Evolutionary conservation across 257 asterid genomes (phyloP).

Genomic region (Solanum pimpinellifolium): DNA sequence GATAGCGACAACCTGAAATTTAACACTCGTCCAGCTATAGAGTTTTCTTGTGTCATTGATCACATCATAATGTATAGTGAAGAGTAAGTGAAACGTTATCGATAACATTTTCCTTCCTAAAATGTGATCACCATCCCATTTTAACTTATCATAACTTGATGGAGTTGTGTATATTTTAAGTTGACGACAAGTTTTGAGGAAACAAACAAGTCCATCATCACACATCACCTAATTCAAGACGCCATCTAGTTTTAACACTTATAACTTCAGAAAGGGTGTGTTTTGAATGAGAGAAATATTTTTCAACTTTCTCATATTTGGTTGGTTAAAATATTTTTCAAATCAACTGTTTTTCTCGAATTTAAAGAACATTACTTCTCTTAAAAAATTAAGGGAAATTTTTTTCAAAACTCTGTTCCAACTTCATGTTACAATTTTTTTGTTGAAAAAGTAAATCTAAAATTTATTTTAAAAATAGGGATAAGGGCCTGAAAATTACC

Average conservation of each 20-base stretch:
- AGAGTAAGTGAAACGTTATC: neutral
- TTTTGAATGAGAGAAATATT: no score
- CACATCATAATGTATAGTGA: neutral
- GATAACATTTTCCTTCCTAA: neutral
- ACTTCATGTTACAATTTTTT: no score
- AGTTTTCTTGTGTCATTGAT: neutral
- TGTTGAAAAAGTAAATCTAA: no score
- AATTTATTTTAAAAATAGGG: no score
- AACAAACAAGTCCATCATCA: neutral
- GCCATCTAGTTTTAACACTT: neutral
- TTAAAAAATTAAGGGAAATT: no score
- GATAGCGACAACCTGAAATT: conserved; percentile 37
- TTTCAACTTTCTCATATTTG: no score
- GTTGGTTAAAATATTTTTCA: no score
- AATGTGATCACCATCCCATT: neutral
- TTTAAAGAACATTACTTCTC: no score
- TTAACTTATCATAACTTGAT: neutral
- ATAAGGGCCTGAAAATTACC: no score
- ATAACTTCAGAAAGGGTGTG: neutral
- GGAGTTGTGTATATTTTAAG: neutral
- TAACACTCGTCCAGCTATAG: neutral
- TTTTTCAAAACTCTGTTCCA: no score
- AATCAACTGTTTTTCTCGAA: no score
- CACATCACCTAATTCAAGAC: neutral
- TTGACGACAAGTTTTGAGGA: neutral